Conservation (phyloP, 2,329 filamentous ascomycete species). For the Alternaria solani region DNA sequence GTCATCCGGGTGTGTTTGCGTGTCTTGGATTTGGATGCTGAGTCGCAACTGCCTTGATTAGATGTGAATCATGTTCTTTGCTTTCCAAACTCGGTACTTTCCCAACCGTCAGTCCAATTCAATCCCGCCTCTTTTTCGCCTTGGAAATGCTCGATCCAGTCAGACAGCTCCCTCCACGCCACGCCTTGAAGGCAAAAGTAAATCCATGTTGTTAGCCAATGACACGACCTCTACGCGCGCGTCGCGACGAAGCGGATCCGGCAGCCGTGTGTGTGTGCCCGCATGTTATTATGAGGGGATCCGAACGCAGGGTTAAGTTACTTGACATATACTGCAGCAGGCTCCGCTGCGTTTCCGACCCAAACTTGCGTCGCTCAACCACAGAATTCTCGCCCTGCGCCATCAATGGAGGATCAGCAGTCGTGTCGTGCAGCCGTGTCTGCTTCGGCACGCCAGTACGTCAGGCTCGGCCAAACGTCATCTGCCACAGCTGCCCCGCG, state of each 20-base stretch:
- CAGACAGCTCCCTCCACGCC: neutral
- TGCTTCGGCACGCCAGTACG: neutral
- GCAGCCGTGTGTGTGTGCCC: neutral
- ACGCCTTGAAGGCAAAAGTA: neutral
- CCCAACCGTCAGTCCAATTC: neutral
- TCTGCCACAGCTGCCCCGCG: conserved; percentile 22
- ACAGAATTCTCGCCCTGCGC: neutral
- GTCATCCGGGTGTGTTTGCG: neutral
- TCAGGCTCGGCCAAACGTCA: conserved; percentile 15
- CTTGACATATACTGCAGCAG: conserved; percentile 2
- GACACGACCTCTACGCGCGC: neutral
- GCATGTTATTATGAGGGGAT: conserved; percentile 8
- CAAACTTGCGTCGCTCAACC: neutral
- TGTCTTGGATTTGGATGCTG: neutral
- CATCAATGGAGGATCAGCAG: neutral
- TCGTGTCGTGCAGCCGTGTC: neutral
- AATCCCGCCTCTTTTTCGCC: neutral
- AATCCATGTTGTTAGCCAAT: neutral
- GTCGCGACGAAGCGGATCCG: conserved; percentile 12
- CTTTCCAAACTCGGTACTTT: neutral
- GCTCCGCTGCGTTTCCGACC: neutral
- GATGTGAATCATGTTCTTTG: neutral
- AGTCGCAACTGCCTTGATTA: neutral
- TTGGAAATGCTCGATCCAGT: neutral
- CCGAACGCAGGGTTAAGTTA: conserved; percentile 8